Evolutionary conservation across 2,329 filamentous ascomycete genomes (phyloP).

Genomic region (Diaporthe ampelina): DNA sequence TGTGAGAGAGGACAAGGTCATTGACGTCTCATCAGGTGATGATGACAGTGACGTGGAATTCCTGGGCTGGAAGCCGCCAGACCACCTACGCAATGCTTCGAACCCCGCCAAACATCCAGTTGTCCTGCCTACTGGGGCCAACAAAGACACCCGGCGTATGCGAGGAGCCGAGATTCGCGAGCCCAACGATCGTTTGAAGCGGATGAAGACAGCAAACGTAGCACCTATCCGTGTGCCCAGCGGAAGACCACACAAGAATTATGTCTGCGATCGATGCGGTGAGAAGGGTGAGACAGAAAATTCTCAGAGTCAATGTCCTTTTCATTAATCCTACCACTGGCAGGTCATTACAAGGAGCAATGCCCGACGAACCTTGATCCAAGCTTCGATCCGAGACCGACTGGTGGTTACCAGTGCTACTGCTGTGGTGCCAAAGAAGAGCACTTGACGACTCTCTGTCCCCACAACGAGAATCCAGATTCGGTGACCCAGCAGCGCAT

Average conservation of each 20-base stretch:
- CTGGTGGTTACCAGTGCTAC: slow-evolving; percentile 50
- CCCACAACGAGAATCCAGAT: slow-evolving; percentile 48
- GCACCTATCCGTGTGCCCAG: neutral
- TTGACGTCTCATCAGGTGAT: slow-evolving; percentile 32
- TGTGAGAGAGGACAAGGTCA: slow-evolving; percentile 5
- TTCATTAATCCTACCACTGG: slow-evolving; percentile 33
- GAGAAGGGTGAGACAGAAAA: slow-evolving; percentile 47
- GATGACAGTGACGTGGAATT: slow-evolving; percentile 36
- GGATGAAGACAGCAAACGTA: neutral
- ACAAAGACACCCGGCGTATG: slow-evolving; percentile 18
- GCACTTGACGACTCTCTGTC: slow-evolving; percentile 55
- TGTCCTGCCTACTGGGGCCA: neutral
- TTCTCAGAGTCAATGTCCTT: neutral
- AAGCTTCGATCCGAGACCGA: slow-evolving; percentile 51
- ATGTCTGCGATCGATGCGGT: slow-evolving; percentile 52
- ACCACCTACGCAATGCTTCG: neutral
- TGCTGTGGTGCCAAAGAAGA: slow-evolving; percentile 51
- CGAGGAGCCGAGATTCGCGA: neutral
- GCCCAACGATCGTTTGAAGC: neutral
- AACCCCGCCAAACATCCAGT: neutral
- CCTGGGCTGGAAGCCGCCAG: slow-evolving; percentile 25
- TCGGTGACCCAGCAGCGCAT: slow-evolving; percentile 53
- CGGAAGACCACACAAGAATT: slow-evolving; percentile 38
- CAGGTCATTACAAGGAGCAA: slow-evolving; percentile 55
- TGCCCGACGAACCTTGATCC: slow-evolving; percentile 61